Conservation (phyloP, 1,284 basidiomycete genomes). For the Trichosporon coremiiforme region DNA sequence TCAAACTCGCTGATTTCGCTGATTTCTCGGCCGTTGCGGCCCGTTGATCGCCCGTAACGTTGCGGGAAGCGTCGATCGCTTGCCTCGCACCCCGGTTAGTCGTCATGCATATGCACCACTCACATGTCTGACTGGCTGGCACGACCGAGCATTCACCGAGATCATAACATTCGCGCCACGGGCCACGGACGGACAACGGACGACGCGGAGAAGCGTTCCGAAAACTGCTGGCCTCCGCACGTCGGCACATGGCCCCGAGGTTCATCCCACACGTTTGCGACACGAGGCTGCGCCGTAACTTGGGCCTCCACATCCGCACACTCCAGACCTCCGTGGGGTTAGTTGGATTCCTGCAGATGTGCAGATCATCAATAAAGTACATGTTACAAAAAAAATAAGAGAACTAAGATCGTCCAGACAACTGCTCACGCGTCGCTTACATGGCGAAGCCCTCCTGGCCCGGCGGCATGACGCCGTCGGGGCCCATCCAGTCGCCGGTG, state of each 20-base stretch:
- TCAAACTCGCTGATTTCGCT: no score
- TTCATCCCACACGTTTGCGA: neutral
- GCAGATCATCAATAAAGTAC: conserved; percentile 15
- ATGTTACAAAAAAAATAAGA: conserved; percentile 1
- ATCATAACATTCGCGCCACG: no score
- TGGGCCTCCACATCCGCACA: neutral
- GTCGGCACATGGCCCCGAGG: neutral
- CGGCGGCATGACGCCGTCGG: conserved; percentile 19
- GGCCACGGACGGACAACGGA: no score
- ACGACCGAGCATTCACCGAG: no score
- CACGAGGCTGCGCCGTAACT: neutral
- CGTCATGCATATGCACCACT: no score
- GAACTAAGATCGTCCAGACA: conserved; percentile 10
- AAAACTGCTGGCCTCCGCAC: no score
- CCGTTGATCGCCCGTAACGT: no score
- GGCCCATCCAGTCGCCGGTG: conserved; percentile 31
- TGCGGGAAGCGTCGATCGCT: no score
- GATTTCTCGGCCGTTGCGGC: no score
- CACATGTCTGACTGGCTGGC: no score
- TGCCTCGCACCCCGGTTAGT: no score
- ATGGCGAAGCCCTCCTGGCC: conserved; percentile 23
- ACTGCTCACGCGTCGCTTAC: neutral
- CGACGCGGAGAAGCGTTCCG: no score
- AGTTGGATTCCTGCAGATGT: neutral
- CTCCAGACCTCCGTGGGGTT: conserved; percentile 5